Percentiles rank a stretch among this genome's conserved stretches.
Conservation (phyloP, 2,329 filamentous ascomycete species). For the Parastagonospora avenae region DNA sequence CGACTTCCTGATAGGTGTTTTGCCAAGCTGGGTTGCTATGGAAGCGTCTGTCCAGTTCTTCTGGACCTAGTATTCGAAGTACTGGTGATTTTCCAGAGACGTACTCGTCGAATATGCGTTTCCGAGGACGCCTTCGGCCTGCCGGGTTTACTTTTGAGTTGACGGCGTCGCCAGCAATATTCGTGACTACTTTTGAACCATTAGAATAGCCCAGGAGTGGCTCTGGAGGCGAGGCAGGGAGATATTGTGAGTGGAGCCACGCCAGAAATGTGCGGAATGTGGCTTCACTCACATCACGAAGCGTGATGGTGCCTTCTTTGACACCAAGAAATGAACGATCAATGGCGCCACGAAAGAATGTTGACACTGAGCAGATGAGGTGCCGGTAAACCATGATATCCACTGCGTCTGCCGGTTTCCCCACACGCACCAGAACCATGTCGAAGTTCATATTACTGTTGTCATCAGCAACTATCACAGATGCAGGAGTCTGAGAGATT, state of each 20-base stretch:
- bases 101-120: constrained; percentile 5
- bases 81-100: constrained; percentile 1
- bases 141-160: neutral
- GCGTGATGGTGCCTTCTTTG: constrained; percentile 5
- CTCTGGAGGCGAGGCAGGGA: neutral
- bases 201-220: neutral
- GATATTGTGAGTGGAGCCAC: constrained; percentile 3
- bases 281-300: constrained; percentile 4
- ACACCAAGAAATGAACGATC: constrained; percentile 7
- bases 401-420: neutral
- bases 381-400: constrained; percentile 12
- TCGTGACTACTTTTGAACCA: neutral
- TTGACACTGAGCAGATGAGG: constrained; percentile 10
- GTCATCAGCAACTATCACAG: neutral
- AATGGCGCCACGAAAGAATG: constrained; percentile 13
- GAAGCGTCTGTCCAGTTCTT: constrained; percentile 3
- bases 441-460: constrained; percentile 12
- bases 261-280: constrained; percentile 7
- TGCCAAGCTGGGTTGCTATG: constrained; percentile 5
- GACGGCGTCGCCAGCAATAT: neutral
- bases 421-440: constrained; percentile 13
- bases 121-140: neutral
- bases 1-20: constrained; percentile 5
- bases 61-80: neutral
- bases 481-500: neutral